Percentiles rank a stretch among this genome's conserved stretches.
phyloP scores from a whole-genome alignment of 345 rosid genomes.

The Eucalyptus leucophloia region DNA sequence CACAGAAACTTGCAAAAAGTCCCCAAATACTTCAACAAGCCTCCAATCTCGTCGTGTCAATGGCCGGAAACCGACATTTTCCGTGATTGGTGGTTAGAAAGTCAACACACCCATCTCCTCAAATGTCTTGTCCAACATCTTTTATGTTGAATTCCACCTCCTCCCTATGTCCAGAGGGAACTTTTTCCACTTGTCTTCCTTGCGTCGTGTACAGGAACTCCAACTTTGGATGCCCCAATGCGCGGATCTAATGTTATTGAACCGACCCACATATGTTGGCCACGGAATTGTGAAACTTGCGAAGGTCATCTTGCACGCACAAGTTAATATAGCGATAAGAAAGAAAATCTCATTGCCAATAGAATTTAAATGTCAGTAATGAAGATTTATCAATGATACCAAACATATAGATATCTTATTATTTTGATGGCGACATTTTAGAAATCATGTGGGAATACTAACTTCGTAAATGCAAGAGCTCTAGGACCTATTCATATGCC shows the following conservation, averaged over 20 bases:
- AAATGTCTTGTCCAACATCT: not conserved
- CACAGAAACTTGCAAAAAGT: not conserved
- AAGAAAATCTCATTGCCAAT: not conserved
- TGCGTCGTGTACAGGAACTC: not conserved
- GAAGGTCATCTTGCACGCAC: not conserved
- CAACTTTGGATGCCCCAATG: not conserved
- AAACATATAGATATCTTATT: not conserved
- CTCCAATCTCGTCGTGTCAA: not conserved
- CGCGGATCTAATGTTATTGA: not conserved
- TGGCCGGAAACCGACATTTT: not conserved
- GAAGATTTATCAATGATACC: rapidly evolving
- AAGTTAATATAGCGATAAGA: not conserved
- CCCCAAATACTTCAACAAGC: not conserved
- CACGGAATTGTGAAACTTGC: not conserved
- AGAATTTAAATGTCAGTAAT: not conserved
- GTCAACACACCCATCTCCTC: not conserved
- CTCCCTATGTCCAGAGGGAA: not conserved
- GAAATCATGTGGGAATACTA: not conserved
- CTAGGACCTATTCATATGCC: not conserved
- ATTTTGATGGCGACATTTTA: not conserved
- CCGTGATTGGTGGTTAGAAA: not conserved
- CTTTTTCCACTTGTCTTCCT: not conserved
- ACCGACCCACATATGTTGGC: not conserved
- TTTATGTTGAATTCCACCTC: not conserved
- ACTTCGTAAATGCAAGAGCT: not conserved